Evolutionary conservation across 208 protist genomes (phyloP), one percentile per base, ranked within the genome.

Genomic region (Porcisia deanei): DNA sequence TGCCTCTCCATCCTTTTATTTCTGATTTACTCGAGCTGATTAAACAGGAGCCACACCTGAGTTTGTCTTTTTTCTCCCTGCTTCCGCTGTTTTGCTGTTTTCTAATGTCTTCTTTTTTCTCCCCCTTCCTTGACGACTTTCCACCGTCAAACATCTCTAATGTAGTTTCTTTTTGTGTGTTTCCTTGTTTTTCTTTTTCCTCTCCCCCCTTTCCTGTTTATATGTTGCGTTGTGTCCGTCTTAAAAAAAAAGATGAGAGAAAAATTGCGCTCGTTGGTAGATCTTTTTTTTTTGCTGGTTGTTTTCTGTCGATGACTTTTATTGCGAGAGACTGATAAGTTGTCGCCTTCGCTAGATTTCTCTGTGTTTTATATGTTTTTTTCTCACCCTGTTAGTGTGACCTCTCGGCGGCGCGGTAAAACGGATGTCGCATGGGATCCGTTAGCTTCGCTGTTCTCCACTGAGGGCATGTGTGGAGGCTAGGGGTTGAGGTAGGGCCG

Each of bases 1-100:
- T 37, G 22, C 41, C 3, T 25, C 63, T 67, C 22, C 39, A 67
- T 4, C 41, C 7, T 16, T 67, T 67, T 52, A 16, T 70, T 59
- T 30, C 25, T 76, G 39, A 52, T 58, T 2, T n/a, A 30, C 5
- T 22, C 12, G 45, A 64, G 68, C 20, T 18, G 9, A 18, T 52
- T 7, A 34, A 30, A 30, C 63, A 67, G 34, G 9, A 55, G 5
- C n/a, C 16, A 37, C 16, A 57, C 66, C 7, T 39, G 47, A 22
- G 39, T 8, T n/a, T 52, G 2, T 57, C 47, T 43, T 43, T 71
- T 71, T 53, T 37, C 54, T 37, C 60, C 80, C n/a, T 71, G 80
- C 43, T 73, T 67, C 14, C 16, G 3, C 25, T n/a, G 18, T 58
- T 61, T 53, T 66, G 22, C 7, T 67, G 18, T 34, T 2, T 1